Conservation (phyloP, 108 stramenopile species). For the Discostella stelligeroides region DNA sequence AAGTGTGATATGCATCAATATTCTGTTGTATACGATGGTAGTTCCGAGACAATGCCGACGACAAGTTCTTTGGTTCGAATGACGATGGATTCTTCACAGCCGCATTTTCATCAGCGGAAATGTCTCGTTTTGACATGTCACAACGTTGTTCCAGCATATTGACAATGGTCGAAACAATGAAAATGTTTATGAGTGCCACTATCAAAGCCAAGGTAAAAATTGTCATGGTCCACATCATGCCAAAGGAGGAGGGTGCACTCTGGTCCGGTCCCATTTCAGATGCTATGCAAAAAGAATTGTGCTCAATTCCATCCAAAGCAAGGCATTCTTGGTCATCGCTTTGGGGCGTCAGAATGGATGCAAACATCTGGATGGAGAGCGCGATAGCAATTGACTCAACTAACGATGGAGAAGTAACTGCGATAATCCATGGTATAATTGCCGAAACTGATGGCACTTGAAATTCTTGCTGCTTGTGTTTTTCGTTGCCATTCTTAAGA, state of each 20-base stretch:
- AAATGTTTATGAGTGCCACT: conserved; percentile 1
- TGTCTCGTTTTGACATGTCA: background rate
- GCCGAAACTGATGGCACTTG: conserved; percentile 8
- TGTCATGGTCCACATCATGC: background rate
- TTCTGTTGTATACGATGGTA: conserved; percentile 10
- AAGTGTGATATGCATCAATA: conserved; percentile 25
- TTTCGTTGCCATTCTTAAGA: background rate
- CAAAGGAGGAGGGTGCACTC: background rate
- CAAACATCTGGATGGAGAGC: conserved; percentile 16
- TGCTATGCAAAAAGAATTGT: background rate
- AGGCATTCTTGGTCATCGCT: conserved; percentile 5
- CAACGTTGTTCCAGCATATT: conserved; percentile 12
- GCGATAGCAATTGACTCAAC: conserved; percentile 23
- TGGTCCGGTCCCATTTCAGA: background rate
- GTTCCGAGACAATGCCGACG: background rate
- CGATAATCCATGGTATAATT: conserved; percentile 26
- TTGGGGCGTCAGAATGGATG: background rate
- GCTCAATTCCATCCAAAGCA: background rate
- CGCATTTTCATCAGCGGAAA: background rate
- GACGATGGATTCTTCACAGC: background rate
- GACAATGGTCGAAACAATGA: conserved; percentile 1
- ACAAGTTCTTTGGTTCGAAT: background rate
- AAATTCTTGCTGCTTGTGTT: background rate
- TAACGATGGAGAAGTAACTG: conserved; percentile 29
- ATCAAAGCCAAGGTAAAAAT: background rate